phyloP scores from a whole-genome alignment of 306 rosid genomes.

The Trichosanthes truncata region DNA sequence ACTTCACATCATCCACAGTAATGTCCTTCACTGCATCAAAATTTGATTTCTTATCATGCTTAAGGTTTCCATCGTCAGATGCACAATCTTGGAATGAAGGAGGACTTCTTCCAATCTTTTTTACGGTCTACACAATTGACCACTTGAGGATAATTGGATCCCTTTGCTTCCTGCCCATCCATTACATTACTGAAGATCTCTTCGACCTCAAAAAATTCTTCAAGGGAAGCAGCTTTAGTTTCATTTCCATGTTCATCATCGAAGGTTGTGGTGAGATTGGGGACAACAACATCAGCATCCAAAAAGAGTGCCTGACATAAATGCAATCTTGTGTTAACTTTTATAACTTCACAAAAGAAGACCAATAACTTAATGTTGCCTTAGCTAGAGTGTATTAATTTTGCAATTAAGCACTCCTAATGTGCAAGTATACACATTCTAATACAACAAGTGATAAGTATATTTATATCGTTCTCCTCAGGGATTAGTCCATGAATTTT shows the following conservation, averaged over 20 bases:
- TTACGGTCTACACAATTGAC: constrained; percentile 28
- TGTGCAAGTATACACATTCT: no score
- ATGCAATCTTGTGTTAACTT: constrained; percentile 55
- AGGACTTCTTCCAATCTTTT: constrained; percentile 67
- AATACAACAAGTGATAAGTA: no score
- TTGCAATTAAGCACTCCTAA: no score
- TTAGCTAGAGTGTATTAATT: no score
- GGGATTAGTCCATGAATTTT: no score
- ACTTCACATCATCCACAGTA: constrained; percentile 81
- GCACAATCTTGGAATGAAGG: constrained; percentile 67
- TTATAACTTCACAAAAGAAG: constrained; percentile 29
- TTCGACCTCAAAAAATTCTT: constrained; percentile 95
- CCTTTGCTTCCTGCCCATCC: constrained; percentile 62
- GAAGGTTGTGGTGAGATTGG: constrained; percentile 52
- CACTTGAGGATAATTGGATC: constrained; percentile 31
- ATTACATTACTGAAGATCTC: constrained; percentile 79
- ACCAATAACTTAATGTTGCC: no score
- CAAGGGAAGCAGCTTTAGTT: constrained; percentile 74
- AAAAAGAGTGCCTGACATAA: constrained; percentile 80
- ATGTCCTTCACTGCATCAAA: constrained; percentile 78
- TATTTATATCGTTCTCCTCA: no score
- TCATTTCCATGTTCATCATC: constrained; percentile 59
- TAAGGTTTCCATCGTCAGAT: constrained; percentile 49
- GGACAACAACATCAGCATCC: constrained; percentile 90
- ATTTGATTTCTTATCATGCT: constrained; percentile 40